These are phyloP conservation scores for Lenzites betulinus DNA, from an alignment of 768 basidiomycete species.

Conservation along the genomic window DNA sequence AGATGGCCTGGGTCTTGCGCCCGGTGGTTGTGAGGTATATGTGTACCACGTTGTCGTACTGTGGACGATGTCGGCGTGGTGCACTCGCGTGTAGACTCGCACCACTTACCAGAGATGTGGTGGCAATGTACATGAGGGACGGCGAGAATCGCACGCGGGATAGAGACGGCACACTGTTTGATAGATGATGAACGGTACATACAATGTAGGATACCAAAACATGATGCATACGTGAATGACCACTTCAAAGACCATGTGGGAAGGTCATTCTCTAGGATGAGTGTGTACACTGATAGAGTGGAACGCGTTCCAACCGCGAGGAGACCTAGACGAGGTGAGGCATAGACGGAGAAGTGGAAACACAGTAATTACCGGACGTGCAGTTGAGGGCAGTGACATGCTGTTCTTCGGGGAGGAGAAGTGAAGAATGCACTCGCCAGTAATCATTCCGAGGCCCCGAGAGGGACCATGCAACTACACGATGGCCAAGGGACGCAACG, in stretches of 20 bases:
- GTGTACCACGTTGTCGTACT: conserved; percentile 62
- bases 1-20: conserved; percentile 63
- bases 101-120: conserved; percentile 54
- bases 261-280: conserved; percentile 79
- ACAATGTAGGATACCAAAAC: conserved; percentile 2
- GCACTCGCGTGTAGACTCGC: neutral
- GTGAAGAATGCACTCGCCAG: conserved; percentile 83
- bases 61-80: conserved; percentile 17
- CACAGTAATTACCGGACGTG: conserved; percentile 57
- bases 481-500: conserved; percentile 66
- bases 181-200: conserved; percentile 23
- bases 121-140: conserved; percentile 73
- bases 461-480: conserved; percentile 78
- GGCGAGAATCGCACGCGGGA: conserved; percentile 68
- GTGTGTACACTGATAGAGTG: conserved; percentile 71
- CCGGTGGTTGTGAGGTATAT: conserved; percentile 76
- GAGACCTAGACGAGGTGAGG: conserved; percentile 55
- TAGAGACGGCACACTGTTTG: conserved; percentile 48
- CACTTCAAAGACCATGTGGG: conserved; percentile 85
- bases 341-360: conserved; percentile 4
- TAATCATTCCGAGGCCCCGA: conserved; percentile 61
- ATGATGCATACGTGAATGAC: conserved; percentile 53
- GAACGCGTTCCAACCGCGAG: conserved; percentile 67
- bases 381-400: conserved; percentile 66
- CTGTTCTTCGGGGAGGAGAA: conserved; percentile 59